A percentile compares a stretch with the other conserved stretches of the same genome.
phyloP scores from a whole-genome alignment of 768 basidiomycete species.

The Holtermanniella nyarrowii region DNA sequence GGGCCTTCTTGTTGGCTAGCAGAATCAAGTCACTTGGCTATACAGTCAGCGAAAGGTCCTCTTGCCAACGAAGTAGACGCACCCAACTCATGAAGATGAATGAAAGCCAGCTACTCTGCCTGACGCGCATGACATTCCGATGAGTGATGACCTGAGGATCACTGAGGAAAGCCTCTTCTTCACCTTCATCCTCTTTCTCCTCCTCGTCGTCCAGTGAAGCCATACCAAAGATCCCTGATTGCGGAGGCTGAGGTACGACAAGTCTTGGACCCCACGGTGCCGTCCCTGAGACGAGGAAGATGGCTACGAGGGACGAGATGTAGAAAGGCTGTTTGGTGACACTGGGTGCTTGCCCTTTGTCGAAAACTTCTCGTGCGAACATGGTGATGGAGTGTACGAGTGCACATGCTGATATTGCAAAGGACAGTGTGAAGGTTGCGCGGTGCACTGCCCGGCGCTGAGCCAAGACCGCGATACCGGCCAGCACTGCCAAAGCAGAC shows the following conservation, averaged over 20 bases:
- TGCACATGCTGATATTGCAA: not conserved
- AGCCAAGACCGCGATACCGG: no score
- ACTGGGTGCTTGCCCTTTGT: not conserved
- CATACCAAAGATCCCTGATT: not conserved
- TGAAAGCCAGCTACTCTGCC: not conserved
- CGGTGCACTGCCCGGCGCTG: no score
- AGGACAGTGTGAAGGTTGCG: not conserved
- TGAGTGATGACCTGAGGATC: not conserved
- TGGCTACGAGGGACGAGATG: not conserved
- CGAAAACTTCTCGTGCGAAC: not conserved
- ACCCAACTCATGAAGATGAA: not conserved
- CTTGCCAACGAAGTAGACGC: no score
- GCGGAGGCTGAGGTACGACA: not conserved
- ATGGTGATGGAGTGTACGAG: not conserved
- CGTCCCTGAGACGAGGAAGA: not conserved
- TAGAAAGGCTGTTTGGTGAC: not conserved
- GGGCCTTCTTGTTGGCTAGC: not conserved
- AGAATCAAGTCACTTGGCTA: not conserved
- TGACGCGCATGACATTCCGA: not conserved
- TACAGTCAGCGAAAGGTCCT: no score
- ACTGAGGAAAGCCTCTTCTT: no score
- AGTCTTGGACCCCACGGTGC: not conserved
- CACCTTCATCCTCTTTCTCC: not conserved
- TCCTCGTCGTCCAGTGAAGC: not conserved
- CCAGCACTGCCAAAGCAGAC: no score